A percentile compares a stretch with the other conserved stretches of the same genome.
phyloP scores from a whole-genome alignment of 768 basidiomycete species.

The Russula ochroleuca region DNA sequence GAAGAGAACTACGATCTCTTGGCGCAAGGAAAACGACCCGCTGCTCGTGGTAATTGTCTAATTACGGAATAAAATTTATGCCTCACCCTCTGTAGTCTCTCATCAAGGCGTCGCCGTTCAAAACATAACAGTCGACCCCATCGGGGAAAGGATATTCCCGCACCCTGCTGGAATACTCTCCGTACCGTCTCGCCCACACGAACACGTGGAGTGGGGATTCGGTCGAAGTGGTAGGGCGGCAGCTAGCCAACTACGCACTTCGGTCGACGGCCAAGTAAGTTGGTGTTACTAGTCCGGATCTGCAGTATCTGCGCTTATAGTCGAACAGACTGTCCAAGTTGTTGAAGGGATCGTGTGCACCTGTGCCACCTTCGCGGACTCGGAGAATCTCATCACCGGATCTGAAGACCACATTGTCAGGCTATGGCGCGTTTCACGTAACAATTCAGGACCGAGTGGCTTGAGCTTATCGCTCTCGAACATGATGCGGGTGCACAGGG shows the following conservation, averaged over 20 bases:
- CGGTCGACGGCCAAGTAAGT: constrained; percentile 58
- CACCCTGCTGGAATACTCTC: constrained; percentile 55
- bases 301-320: constrained; percentile 1
- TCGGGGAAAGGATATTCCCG: constrained; percentile 58
- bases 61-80: not conserved
- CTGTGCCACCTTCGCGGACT: constrained; percentile 76
- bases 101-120: constrained; percentile 42
- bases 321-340: constrained; percentile 62
- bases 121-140: constrained; percentile 51
- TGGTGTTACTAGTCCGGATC: not conserved
- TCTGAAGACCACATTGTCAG: constrained; percentile 78
- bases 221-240: constrained; percentile 36
- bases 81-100: constrained; percentile 40
- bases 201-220: constrained; percentile 65
- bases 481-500: constrained; percentile 76
- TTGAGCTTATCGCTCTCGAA: constrained; percentile 47
- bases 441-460: constrained; percentile 26
- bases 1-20: constrained; percentile 79
- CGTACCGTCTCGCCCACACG: constrained; percentile 57
- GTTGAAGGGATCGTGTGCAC: constrained; percentile 69
- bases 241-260: constrained; percentile 54
- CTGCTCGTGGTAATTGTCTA: constrained; percentile 48
- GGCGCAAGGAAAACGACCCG: constrained; percentile 46
- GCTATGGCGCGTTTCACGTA: constrained; percentile 62
- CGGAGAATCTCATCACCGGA: constrained; percentile 70